Base-by-base conservation (phyloP, 176 grass and related monocot genomes). In the Phoenix roebelenii region DNA sequence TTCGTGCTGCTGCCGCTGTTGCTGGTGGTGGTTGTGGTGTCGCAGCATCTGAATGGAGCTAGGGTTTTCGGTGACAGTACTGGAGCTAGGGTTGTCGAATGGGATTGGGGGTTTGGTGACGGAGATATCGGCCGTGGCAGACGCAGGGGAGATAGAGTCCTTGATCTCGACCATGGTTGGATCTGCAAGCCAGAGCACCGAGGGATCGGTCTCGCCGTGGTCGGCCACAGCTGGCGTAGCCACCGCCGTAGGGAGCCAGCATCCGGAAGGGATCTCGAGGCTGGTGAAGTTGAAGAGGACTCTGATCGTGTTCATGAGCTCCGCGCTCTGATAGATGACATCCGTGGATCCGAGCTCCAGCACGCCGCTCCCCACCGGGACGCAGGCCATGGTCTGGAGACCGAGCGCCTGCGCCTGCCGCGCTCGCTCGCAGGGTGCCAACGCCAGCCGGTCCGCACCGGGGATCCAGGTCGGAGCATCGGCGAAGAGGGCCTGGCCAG, bases 291-390 rank as follows among this genome's bases (percentile, higher is more conserved):
- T 74, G 51, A 97, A 97, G 48, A 91, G 79, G 25, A 64, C 44
- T 22, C 78, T 84, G 64, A 97, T 87, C 72, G 72, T 80, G 1
- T 29, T 49, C 69, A 91, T 73, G 59, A 85, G 82, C 22, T 91
- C 87, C 3, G 25, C 16, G 59, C 58, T 97, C n/a, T 81, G 71
- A 72, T 80, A 79, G 58, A 97, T 82, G 64, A 72, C 63, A 19
- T 91, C 84, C 50, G 92, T 85, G 54, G 92, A 90, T 53, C 87
- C 87, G 17, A 97, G 87, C 92, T 97, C 92, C 25, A 97, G 85
- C 5, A 91, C 92, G 29, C 92, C 92, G 16, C 57, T 85, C 16
- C 76, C 84, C 22, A 88, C 78, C 14, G 92, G 92, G 66, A 90
- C 69, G 72, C 92, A 97, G 1, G 80, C 81, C 92, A 97, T 97